Conservation (phyloP, 257 asterid species). For the Penstemon davidsonii region DNA sequence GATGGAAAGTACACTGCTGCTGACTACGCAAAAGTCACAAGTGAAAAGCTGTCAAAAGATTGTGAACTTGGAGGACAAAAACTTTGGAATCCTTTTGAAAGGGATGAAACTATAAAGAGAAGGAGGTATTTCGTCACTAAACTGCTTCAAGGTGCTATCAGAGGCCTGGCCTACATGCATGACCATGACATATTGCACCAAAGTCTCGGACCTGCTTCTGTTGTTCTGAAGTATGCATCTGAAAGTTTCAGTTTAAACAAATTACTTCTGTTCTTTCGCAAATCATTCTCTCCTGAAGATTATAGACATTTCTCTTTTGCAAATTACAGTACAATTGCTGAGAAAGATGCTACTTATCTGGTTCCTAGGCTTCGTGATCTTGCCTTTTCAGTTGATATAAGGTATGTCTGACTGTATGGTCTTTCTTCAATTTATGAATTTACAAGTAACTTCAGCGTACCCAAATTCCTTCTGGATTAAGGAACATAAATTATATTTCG, state of each 20-base stretch:
- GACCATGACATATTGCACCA: constrained; percentile 76
- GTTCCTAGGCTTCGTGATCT: constrained; percentile 95
- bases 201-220: constrained; percentile 94
- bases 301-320: constrained; percentile 26
- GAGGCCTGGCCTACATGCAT: constrained; percentile 83
- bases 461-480: not conserved
- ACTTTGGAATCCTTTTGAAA: constrained; percentile 82
- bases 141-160: constrained; percentile 69
- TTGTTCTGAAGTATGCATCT: constrained; percentile 70
- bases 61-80: constrained; percentile 48
- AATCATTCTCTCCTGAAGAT: constrained; percentile 11
- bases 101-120: constrained; percentile 62
- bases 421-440: constrained; percentile 17
- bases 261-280: constrained; percentile 1
- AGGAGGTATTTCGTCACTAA: constrained; percentile 64
- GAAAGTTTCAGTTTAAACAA: constrained; percentile 8
- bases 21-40: constrained; percentile 69
- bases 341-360: constrained; percentile 78
- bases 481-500: not conserved
- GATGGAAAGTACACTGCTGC: constrained; percentile 90
- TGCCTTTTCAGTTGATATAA: constrained; percentile 83
- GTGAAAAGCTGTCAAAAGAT: constrained; percentile 65
- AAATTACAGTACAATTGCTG: constrained; percentile 68
- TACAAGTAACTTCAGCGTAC: not conserved
- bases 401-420: constrained; percentile 39